phyloP scores from a whole-genome alignment of 257 asterid genomes.

The Solanum sitiens region DNA sequence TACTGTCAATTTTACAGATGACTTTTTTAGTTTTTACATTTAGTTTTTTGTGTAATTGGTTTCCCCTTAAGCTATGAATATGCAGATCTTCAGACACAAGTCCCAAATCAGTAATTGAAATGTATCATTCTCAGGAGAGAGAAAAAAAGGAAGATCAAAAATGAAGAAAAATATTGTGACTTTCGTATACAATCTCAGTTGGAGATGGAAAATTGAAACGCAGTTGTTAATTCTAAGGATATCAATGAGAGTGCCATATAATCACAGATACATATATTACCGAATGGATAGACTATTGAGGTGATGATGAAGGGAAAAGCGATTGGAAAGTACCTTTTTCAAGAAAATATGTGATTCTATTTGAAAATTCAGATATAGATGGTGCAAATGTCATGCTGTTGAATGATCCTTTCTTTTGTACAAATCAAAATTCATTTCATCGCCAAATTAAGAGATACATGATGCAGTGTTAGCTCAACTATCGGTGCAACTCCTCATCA shows the following conservation, averaged over 20 bases:
- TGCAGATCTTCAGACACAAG: not conserved
- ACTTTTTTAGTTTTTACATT: not conserved
- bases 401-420: not conserved
- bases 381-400: not conserved
- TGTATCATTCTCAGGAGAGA: constrained; percentile 6
- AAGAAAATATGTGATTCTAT: constrained; percentile 41
- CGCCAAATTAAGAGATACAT: too few species aligned
- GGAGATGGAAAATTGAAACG: not conserved
- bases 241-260: constrained; percentile 6
- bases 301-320: constrained; percentile 33
- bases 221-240: constrained; percentile 1
- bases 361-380: not conserved
- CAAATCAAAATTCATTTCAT: not conserved
- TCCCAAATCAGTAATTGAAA: not conserved
- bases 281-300: constrained; percentile 55
- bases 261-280: constrained; percentile 19
- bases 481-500: too few species aligned
- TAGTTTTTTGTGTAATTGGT: not conserved
- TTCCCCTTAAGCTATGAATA: not conserved
- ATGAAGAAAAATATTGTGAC: not conserved
- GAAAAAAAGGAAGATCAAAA: not conserved
- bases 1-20: not conserved
- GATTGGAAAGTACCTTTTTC: constrained; percentile 41
- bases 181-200: not conserved
- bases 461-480: too few species aligned